Conservation (phyloP, 352 stramenopile species). For the Phytophthora tentaculata region DNA sequence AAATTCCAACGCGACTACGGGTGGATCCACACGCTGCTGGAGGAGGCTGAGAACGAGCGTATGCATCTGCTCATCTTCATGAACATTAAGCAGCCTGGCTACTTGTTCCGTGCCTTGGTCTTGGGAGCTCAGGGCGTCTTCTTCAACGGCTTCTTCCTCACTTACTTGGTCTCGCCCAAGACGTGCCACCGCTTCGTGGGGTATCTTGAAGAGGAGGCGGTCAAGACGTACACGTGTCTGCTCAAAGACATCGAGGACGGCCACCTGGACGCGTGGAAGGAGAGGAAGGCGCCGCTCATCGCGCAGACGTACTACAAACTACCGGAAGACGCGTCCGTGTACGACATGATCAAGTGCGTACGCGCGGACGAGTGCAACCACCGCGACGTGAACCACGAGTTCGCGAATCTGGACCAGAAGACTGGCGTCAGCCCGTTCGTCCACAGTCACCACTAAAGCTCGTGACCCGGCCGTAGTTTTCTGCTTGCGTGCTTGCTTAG, state of each 20-base stretch:
- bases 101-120: constrained; percentile 74
- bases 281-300: constrained; percentile 71
- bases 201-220: constrained; percentile 94
- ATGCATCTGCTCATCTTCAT: constrained; percentile 94
- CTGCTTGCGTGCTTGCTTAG: no score
- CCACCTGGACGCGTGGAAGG: constrained; percentile 80
- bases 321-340: constrained; percentile 67
- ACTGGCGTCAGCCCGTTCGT: constrained; percentile 62
- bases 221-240: constrained; percentile 92
- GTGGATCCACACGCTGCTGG: constrained; percentile 67
- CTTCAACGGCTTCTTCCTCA: constrained; percentile 82
- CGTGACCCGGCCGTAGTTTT: no score
- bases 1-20: constrained; percentile 85
- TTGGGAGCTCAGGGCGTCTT: constrained; percentile 87
- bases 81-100: constrained; percentile 85
- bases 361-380: constrained; percentile 90
- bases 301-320: constrained; percentile 91
- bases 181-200: constrained; percentile 93
- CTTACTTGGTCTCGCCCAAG: constrained; percentile 89
- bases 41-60: constrained; percentile 93
- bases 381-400: constrained; percentile 86
- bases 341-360: constrained; percentile 89
- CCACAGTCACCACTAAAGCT: constrained; percentile 19
- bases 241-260: constrained; percentile 89
- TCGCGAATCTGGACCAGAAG: constrained; percentile 61